A percentile compares a stretch with the other conserved stretches of the same genome.
Conservation (phyloP, 345 rosid species). For the Orychophragmus violaceus region DNA sequence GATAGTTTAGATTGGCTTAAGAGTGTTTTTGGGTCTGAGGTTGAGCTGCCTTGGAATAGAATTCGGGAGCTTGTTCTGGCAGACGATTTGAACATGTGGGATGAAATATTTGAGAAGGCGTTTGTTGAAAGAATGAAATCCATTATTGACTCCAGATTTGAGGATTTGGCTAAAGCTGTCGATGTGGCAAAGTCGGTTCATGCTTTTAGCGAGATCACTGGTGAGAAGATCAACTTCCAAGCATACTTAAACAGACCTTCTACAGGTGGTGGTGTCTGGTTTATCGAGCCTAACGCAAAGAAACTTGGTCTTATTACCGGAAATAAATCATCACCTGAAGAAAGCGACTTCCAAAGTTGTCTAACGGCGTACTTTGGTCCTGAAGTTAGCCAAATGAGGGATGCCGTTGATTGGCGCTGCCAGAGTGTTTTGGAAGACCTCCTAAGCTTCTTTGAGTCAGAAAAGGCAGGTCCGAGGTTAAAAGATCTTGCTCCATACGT, state of each 20-base stretch:
- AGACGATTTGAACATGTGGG: slow-evolving; percentile 90
- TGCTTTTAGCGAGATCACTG: slow-evolving; percentile 36
- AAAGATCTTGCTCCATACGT: slow-evolving; percentile 71
- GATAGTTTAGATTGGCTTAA: slow-evolving; percentile 96
- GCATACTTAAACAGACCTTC: slow-evolving; percentile 79
- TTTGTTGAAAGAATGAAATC: slow-evolving; percentile 84
- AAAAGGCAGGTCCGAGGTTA: slow-evolving; percentile 76
- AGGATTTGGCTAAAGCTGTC: slow-evolving; percentile 50
- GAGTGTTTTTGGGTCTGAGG: slow-evolving; percentile 89
- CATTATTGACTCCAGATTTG: slow-evolving; percentile 60
- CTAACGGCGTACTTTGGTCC: slow-evolving; percentile 86
- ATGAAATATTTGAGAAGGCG: slow-evolving; percentile 95
- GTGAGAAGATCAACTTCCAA: slow-evolving; percentile 60
- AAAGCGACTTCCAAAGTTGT: slow-evolving; percentile 68
- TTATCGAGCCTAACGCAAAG: slow-evolving; percentile 65
- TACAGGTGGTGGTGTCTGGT: slow-evolving; percentile 95
- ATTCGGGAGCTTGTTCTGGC: slow-evolving; percentile 81
- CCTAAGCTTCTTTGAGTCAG: slow-evolving; percentile 83
- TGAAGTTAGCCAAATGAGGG: slow-evolving; percentile 78
- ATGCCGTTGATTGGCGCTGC: slow-evolving; percentile 75
- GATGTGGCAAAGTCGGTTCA: slow-evolving; percentile 46
- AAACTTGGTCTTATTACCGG: slow-evolving; percentile 45
- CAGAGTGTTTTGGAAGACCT: slow-evolving; percentile 73
- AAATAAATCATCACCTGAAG: slow-evolving; percentile 46
- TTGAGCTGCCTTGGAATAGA: slow-evolving; percentile 95